phyloP scores from a whole-genome alignment of 2,329 filamentous ascomycete genomes.

The Curvularia sp. region DNA sequence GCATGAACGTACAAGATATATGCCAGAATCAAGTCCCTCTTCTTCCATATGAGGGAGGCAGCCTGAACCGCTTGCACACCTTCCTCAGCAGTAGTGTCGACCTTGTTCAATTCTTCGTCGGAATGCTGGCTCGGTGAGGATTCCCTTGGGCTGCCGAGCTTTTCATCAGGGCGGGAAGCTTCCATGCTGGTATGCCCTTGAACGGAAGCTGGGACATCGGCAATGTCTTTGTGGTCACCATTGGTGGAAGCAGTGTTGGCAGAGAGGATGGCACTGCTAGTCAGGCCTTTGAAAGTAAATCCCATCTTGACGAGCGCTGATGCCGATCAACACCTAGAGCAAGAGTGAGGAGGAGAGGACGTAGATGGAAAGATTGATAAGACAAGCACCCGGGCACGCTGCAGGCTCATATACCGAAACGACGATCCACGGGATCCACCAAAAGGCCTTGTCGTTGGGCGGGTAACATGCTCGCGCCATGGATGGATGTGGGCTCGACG shows the following conservation, averaged over 20 bases:
- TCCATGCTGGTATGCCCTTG: conserved; percentile 41
- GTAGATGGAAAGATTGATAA: conserved; percentile 36
- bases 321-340: conserved; percentile 8
- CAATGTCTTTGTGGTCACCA: conserved; percentile 36
- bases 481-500: conserved; percentile 6
- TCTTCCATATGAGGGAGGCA: conserved; percentile 39
- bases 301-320: conserved; percentile 33
- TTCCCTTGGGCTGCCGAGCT: conserved; percentile 34
- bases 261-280: conserved; percentile 36
- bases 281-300: conserved; percentile 43
- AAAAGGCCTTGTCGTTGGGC: conserved; percentile 22
- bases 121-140: conserved; percentile 22
- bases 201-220: conserved; percentile 39
- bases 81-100: conserved; percentile 39
- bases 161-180: conserved; percentile 34
- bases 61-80: conserved; percentile 44
- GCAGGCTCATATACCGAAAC: conserved; percentile 31
- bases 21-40: conserved; percentile 36
- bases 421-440: conserved; percentile 20
- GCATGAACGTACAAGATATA: conserved; percentile 37
- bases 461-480: conserved; percentile 15
- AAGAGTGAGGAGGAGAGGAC: conserved; percentile 8
- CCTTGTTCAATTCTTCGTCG: conserved; percentile 44
- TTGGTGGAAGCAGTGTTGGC: conserved; percentile 21
- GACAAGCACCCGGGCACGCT: conserved; percentile 27